phyloP scores from a whole-genome alignment of 441 rosid genomes.

The Croton laevigatus region DNA sequence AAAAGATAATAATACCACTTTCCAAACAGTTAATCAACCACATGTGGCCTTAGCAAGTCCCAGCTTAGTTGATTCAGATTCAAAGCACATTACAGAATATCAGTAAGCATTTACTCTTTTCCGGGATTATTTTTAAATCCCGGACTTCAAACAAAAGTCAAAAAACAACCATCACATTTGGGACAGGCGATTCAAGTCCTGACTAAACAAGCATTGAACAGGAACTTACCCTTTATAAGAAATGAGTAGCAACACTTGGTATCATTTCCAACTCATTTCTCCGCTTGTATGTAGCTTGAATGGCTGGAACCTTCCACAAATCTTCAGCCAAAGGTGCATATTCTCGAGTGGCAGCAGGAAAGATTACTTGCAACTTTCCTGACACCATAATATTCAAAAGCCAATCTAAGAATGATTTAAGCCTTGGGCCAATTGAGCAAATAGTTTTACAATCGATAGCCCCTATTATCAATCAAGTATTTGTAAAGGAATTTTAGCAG shows the following conservation, averaged over 20 bases:
- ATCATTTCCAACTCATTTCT: conserved; percentile 73
- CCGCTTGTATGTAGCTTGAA: conserved; percentile 79
- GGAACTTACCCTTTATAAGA: conserved; percentile 66
- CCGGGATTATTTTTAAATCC: no score
- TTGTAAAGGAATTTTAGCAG: conserved; percentile 8
- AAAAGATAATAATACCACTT: no score
- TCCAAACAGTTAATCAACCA: no score
- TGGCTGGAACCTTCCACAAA: conserved; percentile 82
- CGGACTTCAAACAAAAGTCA: no score
- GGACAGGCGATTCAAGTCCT: no score
- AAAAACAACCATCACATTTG: no score
- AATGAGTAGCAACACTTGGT: conserved; percentile 83
- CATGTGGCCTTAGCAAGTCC: no score
- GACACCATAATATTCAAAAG: conserved; percentile 80
- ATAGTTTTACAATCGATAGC: conserved; percentile 32
- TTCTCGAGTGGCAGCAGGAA: conserved; percentile 81
- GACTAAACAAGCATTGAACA: not conserved
- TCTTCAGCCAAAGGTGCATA: conserved; percentile 81
- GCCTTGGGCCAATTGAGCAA: conserved; percentile 69
- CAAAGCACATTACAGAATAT: no score
- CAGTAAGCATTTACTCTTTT: no score
- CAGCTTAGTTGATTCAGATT: no score
- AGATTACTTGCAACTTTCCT: conserved; percentile 72
- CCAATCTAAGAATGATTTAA: conserved; percentile 81
- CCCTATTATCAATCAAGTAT: conserved; percentile 40